phyloP scores from a whole-genome alignment of 768 basidiomycete genomes.

The Russula brevipes region DNA sequence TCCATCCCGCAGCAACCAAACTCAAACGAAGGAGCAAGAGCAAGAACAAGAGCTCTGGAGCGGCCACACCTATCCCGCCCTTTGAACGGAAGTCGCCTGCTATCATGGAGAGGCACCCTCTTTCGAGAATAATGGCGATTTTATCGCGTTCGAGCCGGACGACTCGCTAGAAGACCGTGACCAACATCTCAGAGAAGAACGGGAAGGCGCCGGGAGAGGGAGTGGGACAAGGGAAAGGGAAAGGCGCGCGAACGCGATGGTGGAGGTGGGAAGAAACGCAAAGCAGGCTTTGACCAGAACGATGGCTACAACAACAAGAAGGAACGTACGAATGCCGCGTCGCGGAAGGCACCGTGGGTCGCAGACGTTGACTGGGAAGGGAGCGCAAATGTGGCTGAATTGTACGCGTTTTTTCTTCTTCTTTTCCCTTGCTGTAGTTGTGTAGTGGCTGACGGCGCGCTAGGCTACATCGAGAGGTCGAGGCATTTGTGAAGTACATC shows the following conservation, averaged over 20 bases:
- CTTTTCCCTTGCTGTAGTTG: neutral
- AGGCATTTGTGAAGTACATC: constrained; percentile 81
- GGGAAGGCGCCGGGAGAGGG: constrained; percentile 15
- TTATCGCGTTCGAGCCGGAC: constrained; percentile 15
- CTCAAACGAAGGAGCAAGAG: neutral
- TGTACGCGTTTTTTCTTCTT: constrained; percentile 47
- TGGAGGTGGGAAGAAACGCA: constrained; percentile 42
- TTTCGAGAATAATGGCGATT: constrained; percentile 18
- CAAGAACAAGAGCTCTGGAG: constrained; percentile 7
- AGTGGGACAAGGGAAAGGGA: constrained; percentile 20
- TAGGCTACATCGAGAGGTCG: constrained; percentile 84
- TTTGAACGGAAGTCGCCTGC: neutral
- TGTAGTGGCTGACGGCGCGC: constrained; percentile 10
- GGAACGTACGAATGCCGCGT: constrained; percentile 46
- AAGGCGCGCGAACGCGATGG: constrained; percentile 26
- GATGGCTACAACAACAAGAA: constrained; percentile 52
- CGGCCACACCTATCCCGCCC: constrained; percentile 1
- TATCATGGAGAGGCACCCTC: constrained; percentile 1
- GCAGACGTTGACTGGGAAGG: constrained; percentile 61
- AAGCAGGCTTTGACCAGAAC: constrained; percentile 43
- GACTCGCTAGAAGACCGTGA: constrained; percentile 25
- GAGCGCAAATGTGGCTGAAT: constrained; percentile 75
- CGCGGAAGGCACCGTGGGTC: constrained; percentile 62
- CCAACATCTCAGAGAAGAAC: constrained; percentile 12
- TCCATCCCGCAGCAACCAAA: neutral